phyloP scores from a whole-genome alignment of 768 basidiomycete species.

The Psilocybe subaeruginosa region DNA sequence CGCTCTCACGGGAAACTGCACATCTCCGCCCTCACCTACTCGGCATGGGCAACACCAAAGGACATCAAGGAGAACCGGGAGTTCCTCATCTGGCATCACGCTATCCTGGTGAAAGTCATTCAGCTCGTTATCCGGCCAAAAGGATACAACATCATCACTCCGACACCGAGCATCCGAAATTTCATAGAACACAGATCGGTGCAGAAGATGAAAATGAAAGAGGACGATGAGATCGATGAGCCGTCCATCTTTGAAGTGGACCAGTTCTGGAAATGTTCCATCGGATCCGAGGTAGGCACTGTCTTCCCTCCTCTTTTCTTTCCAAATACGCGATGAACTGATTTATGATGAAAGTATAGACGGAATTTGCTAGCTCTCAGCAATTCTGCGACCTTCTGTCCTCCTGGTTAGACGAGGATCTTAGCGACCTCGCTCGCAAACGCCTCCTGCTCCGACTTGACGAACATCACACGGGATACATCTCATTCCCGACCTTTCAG shows the following conservation, averaged over 20 bases:
- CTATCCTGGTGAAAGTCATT: background rate
- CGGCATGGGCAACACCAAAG: background rate
- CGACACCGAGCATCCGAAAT: background rate
- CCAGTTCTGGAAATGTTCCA: constrained; percentile 7
- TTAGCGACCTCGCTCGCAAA: background rate
- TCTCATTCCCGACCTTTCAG: constrained; percentile 8
- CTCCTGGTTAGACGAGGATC: constrained; percentile 6
- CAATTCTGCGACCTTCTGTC: constrained; percentile 5
- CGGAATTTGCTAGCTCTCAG: constrained; percentile 5
- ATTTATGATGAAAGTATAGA: background rate
- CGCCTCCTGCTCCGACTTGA: constrained; percentile 7
- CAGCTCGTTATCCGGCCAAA: constrained; percentile 6
- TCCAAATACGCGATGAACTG: background rate
- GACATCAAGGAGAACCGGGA: constrained; percentile 9
- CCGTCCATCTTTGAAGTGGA: constrained; percentile 1
- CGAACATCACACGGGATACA: constrained; percentile 5
- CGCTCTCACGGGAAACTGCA: constrained; percentile 1
- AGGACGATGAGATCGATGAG: background rate
- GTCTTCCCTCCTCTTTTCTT: background rate
- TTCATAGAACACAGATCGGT: constrained; percentile 5
- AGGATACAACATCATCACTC: constrained; percentile 7
- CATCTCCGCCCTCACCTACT: background rate
- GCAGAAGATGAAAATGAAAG: constrained; percentile 9
- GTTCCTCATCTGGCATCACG: background rate
- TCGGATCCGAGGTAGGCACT: constrained; percentile 4